Base-by-base conservation (phyloP, 2,329 filamentous ascomycete species). In the Canariomyces notabilis region DNA sequence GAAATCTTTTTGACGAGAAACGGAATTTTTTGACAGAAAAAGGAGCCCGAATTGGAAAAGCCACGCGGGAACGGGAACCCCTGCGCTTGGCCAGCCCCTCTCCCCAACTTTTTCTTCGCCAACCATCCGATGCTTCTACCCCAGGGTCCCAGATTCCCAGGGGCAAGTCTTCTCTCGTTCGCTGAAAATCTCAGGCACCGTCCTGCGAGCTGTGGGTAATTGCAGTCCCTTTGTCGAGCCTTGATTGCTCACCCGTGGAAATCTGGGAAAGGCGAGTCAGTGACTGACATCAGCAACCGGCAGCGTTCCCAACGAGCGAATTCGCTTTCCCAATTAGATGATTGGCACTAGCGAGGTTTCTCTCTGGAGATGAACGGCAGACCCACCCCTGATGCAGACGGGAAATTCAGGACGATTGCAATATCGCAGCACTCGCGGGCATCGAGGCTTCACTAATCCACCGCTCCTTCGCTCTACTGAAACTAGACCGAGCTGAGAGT, bases 391-490 rank as follows among this genome's bases (percentile, higher is more conserved):
- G 43, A 46, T 29, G 26, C 9, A 12, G 26, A 36, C 26, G 46
- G 32, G 29, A 26, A 31, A n/a, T n/a, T 39, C 42, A 16, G 22
- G 41, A 18, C 46, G 36, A 48, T 44, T 44, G 41, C 37, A 44
- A 44, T 40, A 40, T 41, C 37, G 18, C 14, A 23, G 31, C 35
- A 14, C 37, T 42, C 23, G 32, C 33, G 21, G 26, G 26, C 26
- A 29, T 12, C 26, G 4, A 29, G 9, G 26, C 26, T 12, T 8
- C 26, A 12, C 26, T 12, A 29, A 8, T 29, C 4, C 26, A 29
- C 22, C 35, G n/a, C n/a, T n/a, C 44, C 18, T 22, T 37, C 29
- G 15, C 20, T n/a, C 32, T 21, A 18, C 31, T 29, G n/a, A 26
- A 6, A 19, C 42, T 36, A 12, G 35, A 26, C 11, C 33, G 16